Percentiles rank a stretch among this genome's conserved stretches.
These are phyloP conservation scores for Solanum sejunctum DNA, from an alignment of 257 asterid genomes.

Conservation along the genomic window DNA sequence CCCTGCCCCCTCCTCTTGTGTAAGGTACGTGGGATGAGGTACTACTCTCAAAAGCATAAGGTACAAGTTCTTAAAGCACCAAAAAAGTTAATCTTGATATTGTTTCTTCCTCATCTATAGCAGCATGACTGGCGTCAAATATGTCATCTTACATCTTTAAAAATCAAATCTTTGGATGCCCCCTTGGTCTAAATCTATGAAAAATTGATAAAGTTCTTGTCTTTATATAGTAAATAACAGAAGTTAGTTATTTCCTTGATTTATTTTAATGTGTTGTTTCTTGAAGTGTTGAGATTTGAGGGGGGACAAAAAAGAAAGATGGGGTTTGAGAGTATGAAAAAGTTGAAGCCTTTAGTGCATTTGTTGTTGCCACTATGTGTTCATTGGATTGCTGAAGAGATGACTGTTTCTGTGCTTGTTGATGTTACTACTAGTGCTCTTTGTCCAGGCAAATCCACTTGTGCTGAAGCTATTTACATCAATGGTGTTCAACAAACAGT, in stretches of 20 bases:
- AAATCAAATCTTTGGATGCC: background rate
- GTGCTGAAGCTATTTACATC: conserved; percentile 69
- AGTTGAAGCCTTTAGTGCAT: conserved; percentile 46
- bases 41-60: background rate
- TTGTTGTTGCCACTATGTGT: conserved; percentile 56
- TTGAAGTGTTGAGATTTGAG: background rate
- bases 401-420: conserved; percentile 78
- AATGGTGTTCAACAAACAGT: conserved; percentile 93
- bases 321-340: conserved; percentile 28
- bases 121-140: background rate
- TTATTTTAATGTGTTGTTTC: background rate
- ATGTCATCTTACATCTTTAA: background rate
- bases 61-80: background rate
- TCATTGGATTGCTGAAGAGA: conserved; percentile 90
- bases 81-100: background rate
- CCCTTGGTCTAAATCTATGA: background rate
- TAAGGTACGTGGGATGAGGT: background rate
- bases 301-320: background rate
- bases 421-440: conserved; percentile 86
- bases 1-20: rapidly evolving
- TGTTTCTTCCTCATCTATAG: background rate
- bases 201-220: background rate
- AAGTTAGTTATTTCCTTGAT: background rate
- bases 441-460: conserved; percentile 49
- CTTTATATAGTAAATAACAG: background rate